These are phyloP conservation scores for Globisporangium nodosum DNA, from an alignment of 352 stramenopile genomes.

Conservation along the genomic window DNA sequence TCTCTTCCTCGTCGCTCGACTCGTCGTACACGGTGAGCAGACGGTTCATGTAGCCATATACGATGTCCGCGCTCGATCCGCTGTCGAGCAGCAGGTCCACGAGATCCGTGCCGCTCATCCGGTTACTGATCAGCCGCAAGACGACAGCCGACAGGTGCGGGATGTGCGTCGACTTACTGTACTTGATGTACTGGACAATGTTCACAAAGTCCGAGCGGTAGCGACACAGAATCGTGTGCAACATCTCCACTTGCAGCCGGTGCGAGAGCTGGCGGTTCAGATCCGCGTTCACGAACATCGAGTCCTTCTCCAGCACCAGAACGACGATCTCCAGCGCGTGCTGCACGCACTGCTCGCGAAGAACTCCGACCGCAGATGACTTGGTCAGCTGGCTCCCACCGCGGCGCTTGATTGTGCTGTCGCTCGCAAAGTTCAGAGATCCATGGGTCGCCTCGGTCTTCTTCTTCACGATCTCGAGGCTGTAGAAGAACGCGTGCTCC, in stretches of 20 bases:
- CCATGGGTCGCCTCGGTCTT: slow-evolving; percentile 64
- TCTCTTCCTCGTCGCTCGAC: slow-evolving; percentile 17
- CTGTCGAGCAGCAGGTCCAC: slow-evolving; percentile 70
- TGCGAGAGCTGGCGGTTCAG: slow-evolving; percentile 48
- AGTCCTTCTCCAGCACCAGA: slow-evolving; percentile 65
- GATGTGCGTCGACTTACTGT: slow-evolving; percentile 70
- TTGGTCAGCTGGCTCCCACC: slow-evolving; percentile 48
- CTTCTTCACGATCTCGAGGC: slow-evolving; percentile 71
- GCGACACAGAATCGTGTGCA: slow-evolving; percentile 71
- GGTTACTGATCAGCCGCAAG: slow-evolving; percentile 59
- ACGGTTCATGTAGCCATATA: slow-evolving; percentile 76
- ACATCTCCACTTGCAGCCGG: slow-evolving; percentile 67
- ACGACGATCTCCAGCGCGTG: slow-evolving; percentile 76
- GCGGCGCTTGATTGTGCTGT: slow-evolving; percentile 34
- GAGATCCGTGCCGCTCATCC: slow-evolving; percentile 50
- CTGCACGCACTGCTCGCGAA: slow-evolving; percentile 67
- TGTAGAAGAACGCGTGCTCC: slow-evolving; percentile 81
- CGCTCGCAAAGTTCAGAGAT: slow-evolving; percentile 57
- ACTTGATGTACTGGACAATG: slow-evolving; percentile 83
- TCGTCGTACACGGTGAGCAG: slow-evolving; percentile 67
- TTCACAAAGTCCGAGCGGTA: slow-evolving; percentile 71
- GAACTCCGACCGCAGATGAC: slow-evolving; percentile 33
- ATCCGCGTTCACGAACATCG: slow-evolving; percentile 57
- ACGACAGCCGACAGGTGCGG: slow-evolving; percentile 64
- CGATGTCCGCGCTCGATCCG: slow-evolving; percentile 55